Conservation (phyloP, 495 filamentous ascomycete genomes). For the Trichoderma asperelloides region DNA sequence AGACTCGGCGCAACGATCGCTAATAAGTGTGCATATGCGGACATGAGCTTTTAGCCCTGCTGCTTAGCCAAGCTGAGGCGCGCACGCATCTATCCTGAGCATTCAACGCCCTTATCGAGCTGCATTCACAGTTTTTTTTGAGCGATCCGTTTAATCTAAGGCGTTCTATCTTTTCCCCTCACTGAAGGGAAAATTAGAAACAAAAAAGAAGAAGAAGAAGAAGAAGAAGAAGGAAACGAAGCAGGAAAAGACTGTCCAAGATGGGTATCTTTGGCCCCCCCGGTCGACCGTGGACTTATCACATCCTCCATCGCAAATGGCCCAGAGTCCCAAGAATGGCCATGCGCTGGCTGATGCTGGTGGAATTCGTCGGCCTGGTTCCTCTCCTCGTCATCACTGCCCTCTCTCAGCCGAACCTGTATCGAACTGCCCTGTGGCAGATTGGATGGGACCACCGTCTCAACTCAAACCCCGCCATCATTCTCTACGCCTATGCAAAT, state of each 20-base stretch:
- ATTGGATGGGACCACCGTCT: constrained; percentile 71
- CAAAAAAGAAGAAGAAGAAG: too few relatives aligned
- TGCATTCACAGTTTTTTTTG: too few relatives aligned
- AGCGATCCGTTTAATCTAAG: too few relatives aligned
- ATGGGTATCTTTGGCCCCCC: neutral
- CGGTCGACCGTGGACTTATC: constrained; percentile 22
- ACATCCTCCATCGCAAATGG: constrained; percentile 48
- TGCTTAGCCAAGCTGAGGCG: too few relatives aligned
- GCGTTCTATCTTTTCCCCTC: too few relatives aligned
- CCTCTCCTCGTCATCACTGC: constrained; percentile 69
- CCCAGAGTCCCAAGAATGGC: constrained; percentile 26
- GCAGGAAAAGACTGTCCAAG: neutral
- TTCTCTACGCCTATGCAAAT: constrained; percentile 71
- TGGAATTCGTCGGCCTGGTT: constrained; percentile 63
- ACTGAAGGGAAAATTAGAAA: too few relatives aligned
- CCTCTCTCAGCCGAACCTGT: constrained; percentile 70
- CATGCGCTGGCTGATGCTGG: constrained; percentile 33
- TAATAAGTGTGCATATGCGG: neutral
- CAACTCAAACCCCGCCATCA: constrained; percentile 68
- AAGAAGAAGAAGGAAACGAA: too few relatives aligned
- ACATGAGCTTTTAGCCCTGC: neutral
- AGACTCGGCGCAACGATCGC: neutral
- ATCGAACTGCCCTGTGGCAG: constrained; percentile 71
- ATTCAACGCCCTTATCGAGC: too few relatives aligned
- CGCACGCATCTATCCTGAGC: too few relatives aligned